Percentiles rank a stretch among this genome's conserved stretches.
Conservation (phyloP, 352 stramenopile genomes). For the Peronosclerospora sorghi region DNA sequence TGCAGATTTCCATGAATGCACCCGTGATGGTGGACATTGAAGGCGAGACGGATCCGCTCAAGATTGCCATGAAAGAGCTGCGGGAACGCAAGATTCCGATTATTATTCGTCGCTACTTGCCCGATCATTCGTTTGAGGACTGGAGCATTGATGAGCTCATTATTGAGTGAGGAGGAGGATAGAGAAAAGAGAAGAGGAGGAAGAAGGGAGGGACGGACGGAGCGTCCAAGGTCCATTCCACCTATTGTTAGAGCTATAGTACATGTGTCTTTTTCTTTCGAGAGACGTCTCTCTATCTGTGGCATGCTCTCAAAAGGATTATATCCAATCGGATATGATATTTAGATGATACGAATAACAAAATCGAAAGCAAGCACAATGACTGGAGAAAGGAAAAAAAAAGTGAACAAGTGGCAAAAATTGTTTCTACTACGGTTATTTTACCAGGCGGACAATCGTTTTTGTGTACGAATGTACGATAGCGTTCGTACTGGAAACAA, state of each 20-base stretch:
- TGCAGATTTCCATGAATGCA: constrained; percentile 99
- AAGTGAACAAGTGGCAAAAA: too few relatives aligned
- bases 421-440: too few relatives aligned
- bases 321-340: too few relatives aligned
- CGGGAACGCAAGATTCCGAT: constrained; percentile 99
- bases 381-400: too few relatives aligned
- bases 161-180: constrained; percentile 85
- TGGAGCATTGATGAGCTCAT: constrained; percentile 99
- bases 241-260: not conserved
- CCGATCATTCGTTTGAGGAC: constrained; percentile 98
- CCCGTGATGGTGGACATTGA: constrained; percentile 94
- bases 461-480: constrained; percentile 49
- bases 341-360: too few relatives aligned
- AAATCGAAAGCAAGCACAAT: too few relatives aligned
- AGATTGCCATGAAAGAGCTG: constrained; percentile 99
- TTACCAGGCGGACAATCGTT: constrained; percentile 40
- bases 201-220: constrained; percentile 1
- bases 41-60: constrained; percentile 97
- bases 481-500: constrained; percentile 21
- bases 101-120: constrained; percentile 98
- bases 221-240: not conserved
- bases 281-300: not conserved
- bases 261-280: not conserved
- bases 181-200: constrained; percentile 1
- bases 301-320: not conserved